phyloP scores from a whole-genome alignment of 106 monocot genomes.

The Dactylorhiza incarnata region DNA sequence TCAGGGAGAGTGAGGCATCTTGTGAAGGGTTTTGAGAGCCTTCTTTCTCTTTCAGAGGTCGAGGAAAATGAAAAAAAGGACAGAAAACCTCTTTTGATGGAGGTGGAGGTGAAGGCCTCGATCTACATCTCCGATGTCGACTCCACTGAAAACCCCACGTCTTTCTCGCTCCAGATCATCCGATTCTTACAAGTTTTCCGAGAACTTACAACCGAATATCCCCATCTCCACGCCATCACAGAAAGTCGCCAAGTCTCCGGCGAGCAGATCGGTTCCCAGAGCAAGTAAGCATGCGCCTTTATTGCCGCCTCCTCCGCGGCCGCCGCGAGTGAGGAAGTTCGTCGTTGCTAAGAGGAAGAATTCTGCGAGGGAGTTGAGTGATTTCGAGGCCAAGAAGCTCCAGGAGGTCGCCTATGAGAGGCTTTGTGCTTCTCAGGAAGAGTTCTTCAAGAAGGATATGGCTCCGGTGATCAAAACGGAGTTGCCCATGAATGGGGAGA shows the following conservation, averaged over 20 bases:
- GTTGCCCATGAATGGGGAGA: no score
- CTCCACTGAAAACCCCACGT: conserved; percentile 8
- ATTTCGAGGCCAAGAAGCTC: conserved; percentile 31
- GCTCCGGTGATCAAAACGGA: no score
- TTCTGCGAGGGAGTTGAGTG: conserved; percentile 4
- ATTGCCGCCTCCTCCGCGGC: conserved; percentile 13
- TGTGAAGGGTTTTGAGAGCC: conserved; percentile 79
- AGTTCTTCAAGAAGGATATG: no score
- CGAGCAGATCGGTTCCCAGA: background rate
- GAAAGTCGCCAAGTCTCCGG: background rate
- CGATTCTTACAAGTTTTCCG: conserved; percentile 3
- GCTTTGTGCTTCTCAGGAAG: conserved; percentile 66
- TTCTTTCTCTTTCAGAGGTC: conserved; percentile 40
- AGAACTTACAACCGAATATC: conserved; percentile 8
- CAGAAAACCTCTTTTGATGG: conserved; percentile 14
- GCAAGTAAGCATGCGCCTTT: background rate
- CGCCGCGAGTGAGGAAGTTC: conserved; percentile 40
- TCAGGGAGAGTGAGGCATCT: conserved; percentile 75
- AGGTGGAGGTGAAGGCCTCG: no score
- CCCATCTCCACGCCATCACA: background rate
- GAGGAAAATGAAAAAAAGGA: conserved; percentile 16
- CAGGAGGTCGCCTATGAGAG: conserved; percentile 51
- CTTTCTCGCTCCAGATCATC: conserved; percentile 5
- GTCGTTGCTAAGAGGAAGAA: conserved; percentile 56
- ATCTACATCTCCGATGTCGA: background rate